Conservation (phyloP, 2,329 filamentous ascomycete genomes). For the Lecanicillium sp. region DNA sequence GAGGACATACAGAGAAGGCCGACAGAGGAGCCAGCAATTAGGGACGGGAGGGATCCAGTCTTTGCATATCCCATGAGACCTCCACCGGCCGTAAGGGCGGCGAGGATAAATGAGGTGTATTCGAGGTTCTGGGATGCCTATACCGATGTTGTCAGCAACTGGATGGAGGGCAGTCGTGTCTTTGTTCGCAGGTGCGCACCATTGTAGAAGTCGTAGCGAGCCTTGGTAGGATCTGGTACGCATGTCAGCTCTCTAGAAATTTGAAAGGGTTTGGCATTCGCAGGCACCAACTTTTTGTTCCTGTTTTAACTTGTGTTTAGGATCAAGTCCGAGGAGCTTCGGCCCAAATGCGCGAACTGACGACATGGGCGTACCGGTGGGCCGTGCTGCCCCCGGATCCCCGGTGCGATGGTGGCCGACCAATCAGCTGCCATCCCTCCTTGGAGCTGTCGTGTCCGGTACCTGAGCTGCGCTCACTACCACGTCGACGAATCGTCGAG, state of each 20-base stretch:
- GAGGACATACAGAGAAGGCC: constrained; percentile 54
- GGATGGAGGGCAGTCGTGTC: too few relatives aligned
- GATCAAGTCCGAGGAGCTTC: too few relatives aligned
- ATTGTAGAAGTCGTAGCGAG: too few relatives aligned
- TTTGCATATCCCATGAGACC: constrained; percentile 80
- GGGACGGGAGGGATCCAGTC: constrained; percentile 78
- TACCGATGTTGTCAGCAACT: background rate
- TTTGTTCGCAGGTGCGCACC: too few relatives aligned
- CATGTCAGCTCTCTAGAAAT: too few relatives aligned
- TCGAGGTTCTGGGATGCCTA: constrained; percentile 18
- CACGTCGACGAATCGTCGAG: constrained; percentile 11
- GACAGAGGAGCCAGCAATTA: constrained; percentile 77
- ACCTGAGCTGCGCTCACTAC: constrained; percentile 12
- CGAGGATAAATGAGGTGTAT: constrained; percentile 69
- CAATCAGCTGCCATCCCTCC: constrained; percentile 21
- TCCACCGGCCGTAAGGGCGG: constrained; percentile 74
- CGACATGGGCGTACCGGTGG: constrained; percentile 8
- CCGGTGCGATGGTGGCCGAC: constrained; percentile 9
- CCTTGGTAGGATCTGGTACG: too few relatives aligned
- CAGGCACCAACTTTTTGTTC: too few relatives aligned
- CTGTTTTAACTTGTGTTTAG: background rate
- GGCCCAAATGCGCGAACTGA: constrained; percentile 4
- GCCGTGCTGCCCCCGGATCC: constrained; percentile 6
- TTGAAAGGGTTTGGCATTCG: too few relatives aligned
- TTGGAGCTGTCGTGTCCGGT: constrained; percentile 31